Conservation (phyloP, 2,329 filamentous ascomycete species). For the Ophiostoma himal-ulmi region DNA sequence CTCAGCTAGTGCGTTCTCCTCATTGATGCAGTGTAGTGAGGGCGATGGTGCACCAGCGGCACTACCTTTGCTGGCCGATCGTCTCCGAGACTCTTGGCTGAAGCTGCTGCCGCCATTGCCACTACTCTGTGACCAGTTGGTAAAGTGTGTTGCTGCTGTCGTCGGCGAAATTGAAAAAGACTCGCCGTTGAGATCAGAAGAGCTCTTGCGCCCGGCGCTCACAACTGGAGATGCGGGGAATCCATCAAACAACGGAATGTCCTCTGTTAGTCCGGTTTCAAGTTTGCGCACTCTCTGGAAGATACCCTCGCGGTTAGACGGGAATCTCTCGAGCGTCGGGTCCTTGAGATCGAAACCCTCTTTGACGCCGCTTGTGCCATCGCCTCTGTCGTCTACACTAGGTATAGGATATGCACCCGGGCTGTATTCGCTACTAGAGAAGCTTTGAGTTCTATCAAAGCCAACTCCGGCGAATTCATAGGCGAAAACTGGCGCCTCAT, state of each 20-base stretch:
- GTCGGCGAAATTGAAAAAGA: slow-evolving; percentile 31
- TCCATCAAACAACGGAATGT: slow-evolving; percentile 36
- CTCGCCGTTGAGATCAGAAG: slow-evolving; percentile 37
- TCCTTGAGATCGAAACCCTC: slow-evolving; percentile 40
- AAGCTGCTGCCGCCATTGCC: neutral
- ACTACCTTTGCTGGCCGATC: slow-evolving; percentile 27
- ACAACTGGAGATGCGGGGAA: slow-evolving; percentile 36
- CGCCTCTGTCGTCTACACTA: neutral
- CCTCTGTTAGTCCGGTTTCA: slow-evolving; percentile 40
- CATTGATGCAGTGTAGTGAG: slow-evolving; percentile 44
- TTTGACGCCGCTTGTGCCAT: slow-evolving; percentile 20
- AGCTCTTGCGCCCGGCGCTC: slow-evolving; percentile 33
- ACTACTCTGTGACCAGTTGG: neutral
- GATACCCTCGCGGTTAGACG: slow-evolving; percentile 41
- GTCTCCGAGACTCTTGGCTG: neutral
- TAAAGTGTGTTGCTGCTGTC: slow-evolving; percentile 24
- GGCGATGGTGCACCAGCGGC: slow-evolving; percentile 32
- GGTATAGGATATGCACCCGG: neutral
- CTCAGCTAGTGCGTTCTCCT: slow-evolving; percentile 32
- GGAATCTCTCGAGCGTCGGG: slow-evolving; percentile 45
- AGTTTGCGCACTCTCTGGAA: slow-evolving; percentile 43
- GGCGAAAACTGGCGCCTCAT: slow-evolving; percentile 40
- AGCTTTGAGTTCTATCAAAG: slow-evolving; percentile 17
- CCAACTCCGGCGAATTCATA: slow-evolving; percentile 27
- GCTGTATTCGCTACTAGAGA: slow-evolving; percentile 20